Evolutionary conservation across 495 filamentous ascomycete species (phyloP).

Genomic region (Daldinia vernicosa): DNA sequence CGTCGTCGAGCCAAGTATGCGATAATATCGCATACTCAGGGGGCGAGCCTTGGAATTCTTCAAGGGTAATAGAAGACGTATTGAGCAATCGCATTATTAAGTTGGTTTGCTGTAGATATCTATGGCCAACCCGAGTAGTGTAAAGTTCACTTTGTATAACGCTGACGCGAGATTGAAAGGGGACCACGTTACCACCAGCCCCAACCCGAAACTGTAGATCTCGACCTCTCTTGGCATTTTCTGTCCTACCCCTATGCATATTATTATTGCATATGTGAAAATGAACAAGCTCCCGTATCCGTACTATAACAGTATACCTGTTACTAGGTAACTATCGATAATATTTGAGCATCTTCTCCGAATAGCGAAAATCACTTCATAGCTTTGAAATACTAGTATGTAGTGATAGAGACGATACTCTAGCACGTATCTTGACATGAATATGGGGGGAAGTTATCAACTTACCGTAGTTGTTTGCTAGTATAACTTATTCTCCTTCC

Average conservation of each 20-base stretch:
- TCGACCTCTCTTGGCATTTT: neutral
- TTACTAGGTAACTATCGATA: too few species aligned
- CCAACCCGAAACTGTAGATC: neutral
- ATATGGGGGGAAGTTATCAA: neutral
- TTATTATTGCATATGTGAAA: neutral
- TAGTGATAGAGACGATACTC: neutral
- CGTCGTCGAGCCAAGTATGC: constrained; percentile 1
- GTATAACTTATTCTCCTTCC: neutral
- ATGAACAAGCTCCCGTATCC: too few species aligned
- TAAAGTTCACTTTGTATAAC: neutral
- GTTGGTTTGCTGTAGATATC: neutral
- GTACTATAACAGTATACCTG: too few species aligned
- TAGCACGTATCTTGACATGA: neutral
- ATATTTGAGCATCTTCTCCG: neutral
- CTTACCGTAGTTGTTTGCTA: neutral
- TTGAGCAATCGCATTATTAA: constrained; percentile 23
- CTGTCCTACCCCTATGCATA: neutral
- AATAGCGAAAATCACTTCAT: neutral
- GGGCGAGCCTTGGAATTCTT: neutral
- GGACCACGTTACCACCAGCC: neutral
- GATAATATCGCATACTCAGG: constrained; percentile 9
- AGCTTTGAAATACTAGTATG: neutral
- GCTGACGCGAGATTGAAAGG: neutral
- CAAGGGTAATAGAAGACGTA: neutral
- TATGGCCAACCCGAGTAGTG: neutral